Percentiles rank a stretch among this genome's conserved stretches.
Conservation (phyloP, 768 basidiomycete species). For the Sporobolomyces phaffii region DNA sequence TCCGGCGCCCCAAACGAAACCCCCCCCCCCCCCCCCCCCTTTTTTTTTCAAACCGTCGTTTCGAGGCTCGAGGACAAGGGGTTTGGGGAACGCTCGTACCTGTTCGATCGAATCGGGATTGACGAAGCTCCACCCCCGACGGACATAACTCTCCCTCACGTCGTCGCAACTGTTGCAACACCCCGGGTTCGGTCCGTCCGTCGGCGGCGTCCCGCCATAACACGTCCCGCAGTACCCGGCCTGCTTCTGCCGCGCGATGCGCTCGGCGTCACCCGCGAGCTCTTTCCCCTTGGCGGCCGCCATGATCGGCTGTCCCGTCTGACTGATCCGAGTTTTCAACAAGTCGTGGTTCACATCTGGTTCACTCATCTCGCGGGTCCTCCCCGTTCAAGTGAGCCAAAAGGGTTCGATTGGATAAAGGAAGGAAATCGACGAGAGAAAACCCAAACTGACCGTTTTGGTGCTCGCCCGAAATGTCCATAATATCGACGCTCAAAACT, state of each 20-base stretch:
- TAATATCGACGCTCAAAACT: constrained; percentile 94
- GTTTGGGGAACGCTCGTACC: too few species aligned
- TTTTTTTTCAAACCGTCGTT: too few species aligned
- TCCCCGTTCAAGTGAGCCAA: too few species aligned
- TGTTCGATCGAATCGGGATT: constrained; percentile 89
- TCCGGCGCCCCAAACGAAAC: too few species aligned
- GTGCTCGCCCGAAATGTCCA: constrained; percentile 96
- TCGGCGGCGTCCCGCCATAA: constrained; percentile 72
- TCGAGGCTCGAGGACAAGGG: too few species aligned
- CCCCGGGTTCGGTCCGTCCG: constrained; percentile 51
- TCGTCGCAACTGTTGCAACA: constrained; percentile 97
- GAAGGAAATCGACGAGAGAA: neutral
- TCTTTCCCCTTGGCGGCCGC: constrained; percentile 48
- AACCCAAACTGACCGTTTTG: constrained; percentile 56
- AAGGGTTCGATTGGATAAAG: too few species aligned
- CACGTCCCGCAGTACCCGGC: constrained; percentile 65
- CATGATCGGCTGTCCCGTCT: constrained; percentile 55
- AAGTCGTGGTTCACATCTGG: constrained; percentile 76
- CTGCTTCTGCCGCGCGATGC: constrained; percentile 58
- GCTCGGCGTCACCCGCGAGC: constrained; percentile 80
- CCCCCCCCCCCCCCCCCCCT: too few species aligned
- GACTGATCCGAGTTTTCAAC: constrained; percentile 68
- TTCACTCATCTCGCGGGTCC: too few species aligned
- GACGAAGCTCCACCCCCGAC: constrained; percentile 90
- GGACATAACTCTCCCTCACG: constrained; percentile 79